Base-by-base conservation (phyloP, 2,329 filamentous ascomycete species). In the Corynespora cassiicola region DNA sequence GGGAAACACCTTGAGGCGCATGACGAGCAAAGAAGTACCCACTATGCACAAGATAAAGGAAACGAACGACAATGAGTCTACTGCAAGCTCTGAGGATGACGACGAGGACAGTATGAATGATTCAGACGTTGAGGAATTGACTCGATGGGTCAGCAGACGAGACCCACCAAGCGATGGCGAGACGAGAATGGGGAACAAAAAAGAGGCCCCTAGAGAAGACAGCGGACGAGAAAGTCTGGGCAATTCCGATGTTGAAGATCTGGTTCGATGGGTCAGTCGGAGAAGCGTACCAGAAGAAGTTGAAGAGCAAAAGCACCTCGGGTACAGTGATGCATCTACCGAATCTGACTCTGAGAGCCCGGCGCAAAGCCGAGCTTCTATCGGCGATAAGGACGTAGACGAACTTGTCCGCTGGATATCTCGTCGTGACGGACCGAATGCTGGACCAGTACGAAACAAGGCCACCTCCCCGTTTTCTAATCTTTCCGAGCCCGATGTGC, bases 121-220 rank as follows among this genome's bases (percentile, higher is more conserved):
- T 23, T 60, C 56, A 1, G 56, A 65, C 38, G 52, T 65, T 3
- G 63, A 67, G 16, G 63, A 65, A 1, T 17, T 67, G 3, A 53
- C 65, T 11, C 56, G 61, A 19, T 67, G 63, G 64, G 57, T 66
- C 6, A 65, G 61, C 29, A 45, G 55, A 39, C 45, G 53, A 22
- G 60, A 63, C 36, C 47, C 52, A n/a, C 50, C 58, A 6, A 59
- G 56, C 16, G 57, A 61, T 16, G 56, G 56, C n/a, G 58, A 63
- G 45, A 29, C 44, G 4, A 37, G 41, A n/a, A 36, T 23, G 5
- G 36, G 27, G 36, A 41, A 10, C 9, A 14, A 6, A 12, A 39
- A n/a, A 39, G 38, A n/a, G 8, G 10, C 19, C 18, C 18, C 16
- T 11, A 43, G 53, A 12, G 47, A 56, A 24, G 50, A 59, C 19